These are phyloP conservation scores for Chaetomium olivaceum DNA, from an alignment of 2,329 filamentous ascomycete species.

Conservation along the genomic window DNA sequence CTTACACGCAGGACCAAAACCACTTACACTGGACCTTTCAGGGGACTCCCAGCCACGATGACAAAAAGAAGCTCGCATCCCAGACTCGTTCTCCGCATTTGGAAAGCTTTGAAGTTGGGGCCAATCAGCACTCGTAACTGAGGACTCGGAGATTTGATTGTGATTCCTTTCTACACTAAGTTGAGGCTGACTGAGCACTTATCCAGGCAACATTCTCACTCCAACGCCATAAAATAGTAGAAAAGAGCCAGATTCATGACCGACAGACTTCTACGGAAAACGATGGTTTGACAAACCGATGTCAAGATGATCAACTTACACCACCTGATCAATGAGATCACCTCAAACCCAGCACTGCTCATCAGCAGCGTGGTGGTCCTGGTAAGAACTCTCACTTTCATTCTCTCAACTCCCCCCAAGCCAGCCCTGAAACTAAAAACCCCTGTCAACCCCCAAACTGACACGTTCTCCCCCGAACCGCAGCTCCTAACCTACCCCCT, in stretches of 20 bases:
- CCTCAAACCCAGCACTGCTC: neutral
- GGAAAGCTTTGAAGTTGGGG: neutral
- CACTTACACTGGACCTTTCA: too few relatives aligned
- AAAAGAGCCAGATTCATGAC: neutral
- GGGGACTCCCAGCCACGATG: too few relatives aligned
- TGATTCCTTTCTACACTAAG: neutral
- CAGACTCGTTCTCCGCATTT: neutral
- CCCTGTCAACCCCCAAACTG: neutral
- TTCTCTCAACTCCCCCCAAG: neutral
- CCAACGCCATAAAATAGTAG: neutral
- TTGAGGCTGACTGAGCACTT: neutral
- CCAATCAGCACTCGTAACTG: neutral
- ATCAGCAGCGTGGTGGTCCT: neutral
- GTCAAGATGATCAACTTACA: neutral
- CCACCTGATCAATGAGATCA: neutral
- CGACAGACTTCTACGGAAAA: neutral
- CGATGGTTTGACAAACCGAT: neutral
- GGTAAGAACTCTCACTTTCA: neutral
- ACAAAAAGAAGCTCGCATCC: neutral
- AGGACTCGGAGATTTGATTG: neutral
- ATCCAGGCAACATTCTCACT: neutral
- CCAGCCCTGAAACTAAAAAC: neutral
- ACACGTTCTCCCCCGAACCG: neutral
- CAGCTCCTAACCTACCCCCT: constrained; percentile 17
- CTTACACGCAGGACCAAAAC: too few relatives aligned